phyloP scores from a whole-genome alignment of 2,329 filamentous ascomycete genomes.

The Pseudovirgaria hyperparasitica region DNA sequence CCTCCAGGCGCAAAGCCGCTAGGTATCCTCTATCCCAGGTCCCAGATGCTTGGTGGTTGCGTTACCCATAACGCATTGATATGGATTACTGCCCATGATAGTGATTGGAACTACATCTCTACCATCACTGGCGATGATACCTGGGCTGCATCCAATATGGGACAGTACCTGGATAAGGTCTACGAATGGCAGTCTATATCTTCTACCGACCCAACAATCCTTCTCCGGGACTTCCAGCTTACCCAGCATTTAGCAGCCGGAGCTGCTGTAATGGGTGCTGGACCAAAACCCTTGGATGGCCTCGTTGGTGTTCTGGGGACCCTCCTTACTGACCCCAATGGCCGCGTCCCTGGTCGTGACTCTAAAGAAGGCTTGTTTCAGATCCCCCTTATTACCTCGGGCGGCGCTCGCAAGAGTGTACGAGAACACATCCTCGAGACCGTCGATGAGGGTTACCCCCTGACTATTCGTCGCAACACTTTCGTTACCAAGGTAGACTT shows the following conservation, averaged over 20 bases:
- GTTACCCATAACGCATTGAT: constrained; percentile 50
- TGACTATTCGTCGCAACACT: constrained; percentile 47
- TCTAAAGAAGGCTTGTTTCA: constrained; percentile 39
- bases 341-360: constrained; percentile 33
- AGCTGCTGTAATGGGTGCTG: constrained; percentile 38
- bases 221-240: constrained; percentile 40
- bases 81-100: constrained; percentile 43
- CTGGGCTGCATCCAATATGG: constrained; percentile 47
- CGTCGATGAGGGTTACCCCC: constrained; percentile 40
- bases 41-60: constrained; percentile 45
- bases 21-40: constrained; percentile 46
- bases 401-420: constrained; percentile 37
- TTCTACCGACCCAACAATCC: constrained; percentile 39
- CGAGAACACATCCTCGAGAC: constrained; percentile 43
- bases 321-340: constrained; percentile 41
- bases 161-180: constrained; percentile 40
- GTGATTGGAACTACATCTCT: constrained; percentile 47
- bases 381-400: constrained; percentile 43
- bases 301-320: constrained; percentile 34
- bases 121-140: constrained; percentile 46
- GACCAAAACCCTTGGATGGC: constrained; percentile 23
- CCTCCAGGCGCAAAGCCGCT: constrained; percentile 38
- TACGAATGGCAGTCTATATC: constrained; percentile 44
- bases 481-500: constrained; percentile 55
- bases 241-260: constrained; percentile 39